A percentile compares a stretch with the other conserved stretches of the same genome.
phyloP scores from a whole-genome alignment of 257 asterid species.

The Solanum chaucha region DNA sequence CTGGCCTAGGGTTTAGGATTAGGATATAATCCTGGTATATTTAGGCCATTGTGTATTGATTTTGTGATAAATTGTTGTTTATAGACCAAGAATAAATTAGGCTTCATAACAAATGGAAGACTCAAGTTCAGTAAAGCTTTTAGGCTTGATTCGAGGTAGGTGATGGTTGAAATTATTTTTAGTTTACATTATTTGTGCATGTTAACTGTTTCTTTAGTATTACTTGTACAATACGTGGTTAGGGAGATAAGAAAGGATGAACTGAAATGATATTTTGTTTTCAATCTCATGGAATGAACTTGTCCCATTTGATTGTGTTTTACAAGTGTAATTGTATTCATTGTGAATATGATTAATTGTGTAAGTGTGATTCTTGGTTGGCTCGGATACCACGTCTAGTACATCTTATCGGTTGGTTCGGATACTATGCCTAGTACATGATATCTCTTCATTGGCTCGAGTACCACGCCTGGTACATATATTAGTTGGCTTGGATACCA shows the following conservation, averaged over 20 bases:
- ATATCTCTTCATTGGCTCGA: background rate
- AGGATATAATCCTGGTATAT: no score
- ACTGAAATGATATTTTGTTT: no score
- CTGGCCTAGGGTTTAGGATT: background rate
- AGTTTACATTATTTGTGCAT: no score
- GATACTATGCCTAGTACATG: fast-evolving
- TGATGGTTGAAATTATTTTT: no score
- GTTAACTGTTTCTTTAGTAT: background rate
- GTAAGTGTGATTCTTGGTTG: background rate
- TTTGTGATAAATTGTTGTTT: background rate
- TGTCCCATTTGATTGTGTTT: background rate
- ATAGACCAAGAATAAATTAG: background rate
- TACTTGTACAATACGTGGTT: background rate
- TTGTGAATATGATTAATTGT: background rate
- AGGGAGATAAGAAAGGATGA: background rate
- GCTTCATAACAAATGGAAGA: background rate
- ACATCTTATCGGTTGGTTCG: no score
- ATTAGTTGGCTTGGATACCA: background rate
- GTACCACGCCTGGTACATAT: no score
- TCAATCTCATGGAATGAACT: background rate
- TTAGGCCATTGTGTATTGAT: background rate
- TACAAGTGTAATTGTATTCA: background rate
- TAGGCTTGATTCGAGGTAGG: background rate
- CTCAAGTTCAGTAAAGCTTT: no score
- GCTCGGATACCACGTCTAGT: background rate